A percentile compares a stretch with the other conserved stretches of the same genome.
Evolutionary conservation across 2,329 filamentous ascomycete species (phyloP).

Genomic region (Didymellaceae sp.): DNA sequence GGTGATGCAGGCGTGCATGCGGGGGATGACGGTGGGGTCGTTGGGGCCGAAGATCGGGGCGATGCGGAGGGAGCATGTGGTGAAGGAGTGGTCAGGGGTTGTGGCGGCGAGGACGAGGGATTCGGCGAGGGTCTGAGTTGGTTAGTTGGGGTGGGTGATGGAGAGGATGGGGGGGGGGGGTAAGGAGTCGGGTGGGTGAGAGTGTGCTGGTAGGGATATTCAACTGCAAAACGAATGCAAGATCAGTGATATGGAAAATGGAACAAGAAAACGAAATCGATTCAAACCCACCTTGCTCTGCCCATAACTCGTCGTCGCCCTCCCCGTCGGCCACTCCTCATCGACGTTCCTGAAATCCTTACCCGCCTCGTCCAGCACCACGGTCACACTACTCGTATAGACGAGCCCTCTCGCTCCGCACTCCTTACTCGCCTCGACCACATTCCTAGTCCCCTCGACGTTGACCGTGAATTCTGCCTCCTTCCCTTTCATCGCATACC

Average conservation of each 20-base stretch:
- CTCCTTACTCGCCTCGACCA: constrained; percentile 75
- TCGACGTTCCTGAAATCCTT: constrained; percentile 83
- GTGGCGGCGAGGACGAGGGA: constrained; percentile 79
- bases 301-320: constrained; percentile 79
- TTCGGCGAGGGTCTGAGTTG: constrained; percentile 74
- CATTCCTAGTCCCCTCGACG: constrained; percentile 79
- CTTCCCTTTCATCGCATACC: constrained; percentile 49
- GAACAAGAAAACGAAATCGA: not conserved
- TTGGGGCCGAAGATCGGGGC: constrained; percentile 91
- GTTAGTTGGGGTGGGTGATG: not conserved
- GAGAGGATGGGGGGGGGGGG: not conserved
- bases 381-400: constrained; percentile 88
- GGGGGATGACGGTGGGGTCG: constrained; percentile 77
- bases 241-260: no score
- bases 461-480: constrained; percentile 80
- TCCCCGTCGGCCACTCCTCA: constrained; percentile 79
- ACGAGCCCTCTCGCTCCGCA: constrained; percentile 80
- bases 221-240: no score
- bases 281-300: constrained; percentile 76
- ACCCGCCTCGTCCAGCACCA: constrained; percentile 78
- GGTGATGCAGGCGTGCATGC: constrained; percentile 74
- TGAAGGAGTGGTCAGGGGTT: constrained; percentile 60
- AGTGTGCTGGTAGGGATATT: no score
- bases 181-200: no score
- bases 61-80: constrained; percentile 82